A percentile compares a stretch with the other conserved stretches of the same genome.
phyloP scores from a whole-genome alignment of 2,329 filamentous ascomycete genomes.

The Epichloe scottii region DNA sequence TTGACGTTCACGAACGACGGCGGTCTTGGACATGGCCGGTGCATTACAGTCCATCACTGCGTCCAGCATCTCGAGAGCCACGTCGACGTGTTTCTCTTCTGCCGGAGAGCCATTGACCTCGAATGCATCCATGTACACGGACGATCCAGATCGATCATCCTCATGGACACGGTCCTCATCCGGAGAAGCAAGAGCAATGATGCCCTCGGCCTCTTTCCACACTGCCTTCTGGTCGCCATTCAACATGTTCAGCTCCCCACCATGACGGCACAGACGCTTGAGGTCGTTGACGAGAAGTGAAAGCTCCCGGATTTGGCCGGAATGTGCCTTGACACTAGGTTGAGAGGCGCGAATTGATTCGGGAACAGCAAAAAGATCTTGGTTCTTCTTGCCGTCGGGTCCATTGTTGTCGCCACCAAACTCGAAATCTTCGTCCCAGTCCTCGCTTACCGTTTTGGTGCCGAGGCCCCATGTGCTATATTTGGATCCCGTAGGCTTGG shows the following conservation, averaged over 20 bases:
- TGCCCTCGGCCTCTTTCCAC: constrained; percentile 76
- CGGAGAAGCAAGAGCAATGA: constrained; percentile 70
- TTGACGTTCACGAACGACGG: constrained; percentile 41
- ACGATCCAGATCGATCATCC: constrained; percentile 24
- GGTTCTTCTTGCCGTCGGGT: constrained; percentile 23
- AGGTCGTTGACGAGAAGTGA: constrained; percentile 72
- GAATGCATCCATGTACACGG: constrained; percentile 27
- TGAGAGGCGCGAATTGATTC: constrained; percentile 71
- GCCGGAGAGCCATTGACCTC: constrained; percentile 32
- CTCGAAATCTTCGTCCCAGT: constrained; percentile 86
- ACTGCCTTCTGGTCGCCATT: constrained; percentile 45
- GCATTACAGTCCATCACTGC: constrained; percentile 30
- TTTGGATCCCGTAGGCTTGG: constrained; percentile 46
- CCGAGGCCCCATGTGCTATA: constrained; percentile 74
- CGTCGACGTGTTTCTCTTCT: constrained; percentile 26
- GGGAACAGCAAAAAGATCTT: constrained; percentile 38
- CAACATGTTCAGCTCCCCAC: constrained; percentile 52
- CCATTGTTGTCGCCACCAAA: constrained; percentile 41
- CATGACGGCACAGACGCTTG: constrained; percentile 62
- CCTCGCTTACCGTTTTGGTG: constrained; percentile 69
- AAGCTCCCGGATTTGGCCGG: constrained; percentile 71
- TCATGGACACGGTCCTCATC: constrained; percentile 40
- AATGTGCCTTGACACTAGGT: constrained; percentile 70
- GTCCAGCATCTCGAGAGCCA: constrained; percentile 29
- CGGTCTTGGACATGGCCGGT: constrained; percentile 33